A percentile compares a stretch with the other conserved stretches of the same genome.
Evolutionary conservation across 495 filamentous ascomycete genomes (phyloP).

Genomic region (Opeltia flavorubescens): DNA sequence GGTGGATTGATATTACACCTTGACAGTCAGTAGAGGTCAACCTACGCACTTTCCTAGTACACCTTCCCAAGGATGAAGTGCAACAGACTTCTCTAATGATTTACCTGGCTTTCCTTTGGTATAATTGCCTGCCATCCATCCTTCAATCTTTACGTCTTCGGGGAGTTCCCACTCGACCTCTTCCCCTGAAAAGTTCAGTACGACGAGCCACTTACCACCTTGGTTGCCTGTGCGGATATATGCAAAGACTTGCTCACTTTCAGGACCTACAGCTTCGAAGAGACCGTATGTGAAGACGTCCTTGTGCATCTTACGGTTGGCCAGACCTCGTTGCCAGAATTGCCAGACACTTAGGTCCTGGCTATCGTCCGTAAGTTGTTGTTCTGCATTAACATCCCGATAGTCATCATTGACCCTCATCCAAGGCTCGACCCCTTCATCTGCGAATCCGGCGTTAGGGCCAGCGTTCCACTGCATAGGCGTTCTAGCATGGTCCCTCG

Average conservation of each 20-base stretch:
- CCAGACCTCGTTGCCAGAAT: slow-evolving; percentile 30
- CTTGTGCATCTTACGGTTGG: slow-evolving; percentile 24
- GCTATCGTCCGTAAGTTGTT: slow-evolving; percentile 19
- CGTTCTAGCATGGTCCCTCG: slow-evolving; percentile 45
- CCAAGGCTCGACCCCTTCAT: slow-evolving; percentile 31
- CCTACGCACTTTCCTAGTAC: slow-evolving; percentile 1
- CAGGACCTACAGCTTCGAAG: slow-evolving; percentile 4
- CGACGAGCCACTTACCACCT: slow-evolving; percentile 22
- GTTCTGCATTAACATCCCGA: slow-evolving; percentile 32
- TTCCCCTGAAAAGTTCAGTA: slow-evolving; percentile 28
- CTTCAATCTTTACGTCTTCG: slow-evolving; percentile 17
- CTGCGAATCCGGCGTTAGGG: slow-evolving; percentile 40
- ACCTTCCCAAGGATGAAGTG: slow-evolving; percentile 4
- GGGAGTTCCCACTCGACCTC: slow-evolving; percentile 25
- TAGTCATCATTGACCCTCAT: slow-evolving; percentile 45
- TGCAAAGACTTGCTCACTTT: slow-evolving; percentile 24
- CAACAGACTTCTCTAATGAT: neutral
- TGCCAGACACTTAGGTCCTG: slow-evolving; percentile 22
- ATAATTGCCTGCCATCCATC: slow-evolving; percentile 30
- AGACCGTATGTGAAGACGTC: slow-evolving; percentile 31
- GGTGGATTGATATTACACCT: no score
- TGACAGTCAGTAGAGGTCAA: neutral
- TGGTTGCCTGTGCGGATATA: slow-evolving; percentile 20
- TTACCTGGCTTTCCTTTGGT: slow-evolving; percentile 16
- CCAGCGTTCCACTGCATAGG: slow-evolving; percentile 48